A percentile compares a stretch with the other conserved stretches of the same genome.
phyloP scores from a whole-genome alignment of 1,284 basidiomycete species.

The Irpex lacteus region DNA sequence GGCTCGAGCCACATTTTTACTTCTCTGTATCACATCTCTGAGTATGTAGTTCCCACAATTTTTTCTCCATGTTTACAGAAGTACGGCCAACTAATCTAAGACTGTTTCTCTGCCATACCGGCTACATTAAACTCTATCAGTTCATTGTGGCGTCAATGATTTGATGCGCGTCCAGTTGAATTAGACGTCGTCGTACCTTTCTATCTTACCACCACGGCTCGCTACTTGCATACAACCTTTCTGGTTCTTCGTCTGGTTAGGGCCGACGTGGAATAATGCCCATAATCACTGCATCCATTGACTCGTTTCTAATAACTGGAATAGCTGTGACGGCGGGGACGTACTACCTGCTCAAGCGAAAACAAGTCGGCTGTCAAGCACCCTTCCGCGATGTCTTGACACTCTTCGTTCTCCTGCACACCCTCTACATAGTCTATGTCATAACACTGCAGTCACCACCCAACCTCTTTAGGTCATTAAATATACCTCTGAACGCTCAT shows the following conservation, averaged over 20 bases:
- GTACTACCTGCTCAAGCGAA: constrained; percentile 19
- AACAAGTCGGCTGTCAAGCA: constrained; percentile 11
- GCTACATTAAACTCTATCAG: too few species aligned
- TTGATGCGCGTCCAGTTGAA: too few species aligned
- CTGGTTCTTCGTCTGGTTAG: too few species aligned
- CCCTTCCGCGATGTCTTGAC: constrained; percentile 27
- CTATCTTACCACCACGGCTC: background rate
- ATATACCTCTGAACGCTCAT: constrained; percentile 52
- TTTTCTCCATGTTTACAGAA: too few species aligned
- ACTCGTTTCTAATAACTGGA: constrained; percentile 26
- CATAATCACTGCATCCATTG: constrained; percentile 26
- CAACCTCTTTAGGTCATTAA: constrained; percentile 59
- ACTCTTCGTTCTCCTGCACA: constrained; percentile 49
- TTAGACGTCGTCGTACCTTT: background rate
- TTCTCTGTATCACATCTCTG: background rate
- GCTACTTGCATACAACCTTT: background rate
- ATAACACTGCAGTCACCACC: constrained; percentile 50
- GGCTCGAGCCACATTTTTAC: constrained; percentile 21
- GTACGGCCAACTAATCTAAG: too few species aligned
- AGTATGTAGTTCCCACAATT: too few species aligned
- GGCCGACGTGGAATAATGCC: constrained; percentile 15
- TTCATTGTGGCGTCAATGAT: too few species aligned
- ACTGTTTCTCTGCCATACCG: too few species aligned
- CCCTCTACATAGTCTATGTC: constrained; percentile 48
- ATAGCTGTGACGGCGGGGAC: constrained; percentile 20